phyloP scores from a whole-genome alignment of 139 green algal genomes.

The Zygnema cylindricum region DNA sequence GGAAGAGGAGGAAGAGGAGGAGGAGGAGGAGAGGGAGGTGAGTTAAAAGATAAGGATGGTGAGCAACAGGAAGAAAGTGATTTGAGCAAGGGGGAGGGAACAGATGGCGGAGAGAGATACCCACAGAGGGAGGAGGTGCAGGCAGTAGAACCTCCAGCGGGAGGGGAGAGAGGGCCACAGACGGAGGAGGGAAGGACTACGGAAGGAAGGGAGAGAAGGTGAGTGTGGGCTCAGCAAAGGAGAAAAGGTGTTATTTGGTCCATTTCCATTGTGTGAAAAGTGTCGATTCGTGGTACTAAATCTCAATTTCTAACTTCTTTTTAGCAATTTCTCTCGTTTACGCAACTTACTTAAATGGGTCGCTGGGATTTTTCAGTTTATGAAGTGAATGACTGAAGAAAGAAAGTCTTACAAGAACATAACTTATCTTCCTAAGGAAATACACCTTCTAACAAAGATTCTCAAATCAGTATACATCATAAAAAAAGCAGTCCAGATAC shows the following conservation, averaged over 20 bases:
- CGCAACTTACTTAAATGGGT: no score
- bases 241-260: no score
- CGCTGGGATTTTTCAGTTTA: no score
- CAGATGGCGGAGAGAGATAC: slow-evolving; percentile 5
- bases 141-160: no score
- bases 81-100: not conserved
- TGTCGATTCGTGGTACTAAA: no score
- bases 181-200: no score
- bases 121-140: not conserved
- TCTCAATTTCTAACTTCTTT: no score
- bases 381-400: not conserved
- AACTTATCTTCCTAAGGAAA: not conserved
- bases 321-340: no score
- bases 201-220: no score
- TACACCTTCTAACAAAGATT: not conserved
- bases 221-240: no score
- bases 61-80: not conserved
- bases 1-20: slow-evolving; percentile 4
- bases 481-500: not conserved
- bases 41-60: not conserved
- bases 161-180: no score
- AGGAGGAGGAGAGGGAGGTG: slow-evolving; percentile 3
- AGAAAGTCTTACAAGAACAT: not conserved
- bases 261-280: no score
- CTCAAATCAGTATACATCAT: not conserved